These are phyloP conservation scores for Nephelium lappaceum DNA, from an alignment of 345 rosid genomes.

Conservation along the genomic window DNA sequence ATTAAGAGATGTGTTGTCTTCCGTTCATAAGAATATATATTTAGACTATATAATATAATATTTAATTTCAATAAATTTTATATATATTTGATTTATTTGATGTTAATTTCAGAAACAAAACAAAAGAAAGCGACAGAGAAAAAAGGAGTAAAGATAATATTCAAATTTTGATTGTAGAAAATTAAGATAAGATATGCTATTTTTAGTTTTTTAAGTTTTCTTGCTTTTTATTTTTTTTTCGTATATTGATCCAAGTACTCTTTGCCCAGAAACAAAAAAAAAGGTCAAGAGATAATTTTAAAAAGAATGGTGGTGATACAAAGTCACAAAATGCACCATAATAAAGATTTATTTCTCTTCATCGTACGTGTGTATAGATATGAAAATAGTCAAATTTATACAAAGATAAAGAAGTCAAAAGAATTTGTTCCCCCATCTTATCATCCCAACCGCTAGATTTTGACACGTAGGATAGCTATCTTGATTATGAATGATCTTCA, in stretches of 20 bases:
- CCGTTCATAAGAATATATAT: too few relatives aligned
- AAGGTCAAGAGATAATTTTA: background rate
- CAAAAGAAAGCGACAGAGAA: too few relatives aligned
- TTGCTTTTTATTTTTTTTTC: background rate
- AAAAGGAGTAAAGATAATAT: too few relatives aligned
- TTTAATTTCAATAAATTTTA: too few relatives aligned
- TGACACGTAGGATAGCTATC: background rate
- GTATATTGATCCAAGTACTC: background rate
- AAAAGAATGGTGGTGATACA: slow-evolving; percentile 14
- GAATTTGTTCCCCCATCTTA: slow-evolving; percentile 18
- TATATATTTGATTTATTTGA: too few relatives aligned
- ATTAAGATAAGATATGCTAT: background rate
- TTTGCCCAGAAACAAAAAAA: slow-evolving; percentile 8
- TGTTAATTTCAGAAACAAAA: too few relatives aligned
- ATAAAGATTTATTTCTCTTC: background rate
- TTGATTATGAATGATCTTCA: background rate
- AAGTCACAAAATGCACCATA: background rate
- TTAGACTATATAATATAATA: too few relatives aligned
- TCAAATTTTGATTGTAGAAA: background rate
- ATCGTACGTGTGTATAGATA: background rate
- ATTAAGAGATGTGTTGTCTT: too few relatives aligned
- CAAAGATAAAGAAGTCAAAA: slow-evolving; percentile 8
- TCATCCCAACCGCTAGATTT: slow-evolving; percentile 16
- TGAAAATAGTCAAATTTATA: background rate
- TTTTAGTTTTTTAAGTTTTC: too few relatives aligned